phyloP scores from a whole-genome alignment of 257 asterid species.

The Solanum pinnatisectum region DNA sequence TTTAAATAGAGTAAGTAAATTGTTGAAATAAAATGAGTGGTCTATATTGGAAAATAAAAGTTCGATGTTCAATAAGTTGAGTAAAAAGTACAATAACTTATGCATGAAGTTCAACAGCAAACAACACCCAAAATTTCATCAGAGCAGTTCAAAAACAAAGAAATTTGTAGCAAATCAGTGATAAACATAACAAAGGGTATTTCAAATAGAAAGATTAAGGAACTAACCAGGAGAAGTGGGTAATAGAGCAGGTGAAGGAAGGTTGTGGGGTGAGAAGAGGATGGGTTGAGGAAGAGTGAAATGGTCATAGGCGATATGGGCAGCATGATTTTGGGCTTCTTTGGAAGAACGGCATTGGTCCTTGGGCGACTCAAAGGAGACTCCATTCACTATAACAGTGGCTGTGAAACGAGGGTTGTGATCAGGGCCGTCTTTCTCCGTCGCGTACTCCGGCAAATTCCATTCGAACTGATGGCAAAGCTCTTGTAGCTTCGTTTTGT shows the following conservation, averaged over 20 bases:
- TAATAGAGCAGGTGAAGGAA: not conserved
- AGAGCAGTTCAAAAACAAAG: not conserved
- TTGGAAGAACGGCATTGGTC: constrained; percentile 8
- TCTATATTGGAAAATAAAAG: not conserved
- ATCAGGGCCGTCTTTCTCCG: constrained; percentile 39
- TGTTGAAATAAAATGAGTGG: not conserved
- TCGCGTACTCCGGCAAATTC: constrained; percentile 46
- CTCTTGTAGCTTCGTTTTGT: constrained; percentile 56
- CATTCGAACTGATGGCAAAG: constrained; percentile 40
- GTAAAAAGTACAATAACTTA: not conserved
- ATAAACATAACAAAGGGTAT: not conserved
- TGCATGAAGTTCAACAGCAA: not conserved
- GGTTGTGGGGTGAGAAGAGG: not conserved
- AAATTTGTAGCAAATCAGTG: not conserved
- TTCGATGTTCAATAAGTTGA: not conserved
- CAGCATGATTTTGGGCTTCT: constrained; percentile 10
- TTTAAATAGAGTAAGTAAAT: not conserved
- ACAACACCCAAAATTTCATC: not conserved
- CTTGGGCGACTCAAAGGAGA: constrained; percentile 25
- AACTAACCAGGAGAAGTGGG: not conserved
- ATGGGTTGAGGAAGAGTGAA: not conserved
- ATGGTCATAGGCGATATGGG: constrained; percentile 1
- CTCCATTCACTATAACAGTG: constrained; percentile 29
- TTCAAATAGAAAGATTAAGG: not conserved
- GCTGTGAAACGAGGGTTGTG: constrained; percentile 58